Percentiles rank a stretch among this genome's conserved stretches.
Evolutionary conservation across 2,329 filamentous ascomycete genomes (phyloP).

Genomic region (Monosporascus sp.): DNA sequence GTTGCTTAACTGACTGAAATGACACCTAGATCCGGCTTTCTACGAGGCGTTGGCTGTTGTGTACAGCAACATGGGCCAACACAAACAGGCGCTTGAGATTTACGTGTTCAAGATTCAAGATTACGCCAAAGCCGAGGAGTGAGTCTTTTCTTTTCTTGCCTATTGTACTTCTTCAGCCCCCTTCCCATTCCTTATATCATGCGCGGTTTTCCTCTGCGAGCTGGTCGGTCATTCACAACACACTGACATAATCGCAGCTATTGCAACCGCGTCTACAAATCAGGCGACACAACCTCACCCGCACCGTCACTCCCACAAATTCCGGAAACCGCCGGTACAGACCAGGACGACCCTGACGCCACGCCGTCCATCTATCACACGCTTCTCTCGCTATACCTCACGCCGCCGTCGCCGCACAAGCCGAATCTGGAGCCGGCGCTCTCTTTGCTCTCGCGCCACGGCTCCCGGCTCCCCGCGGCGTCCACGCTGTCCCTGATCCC

Average conservation of each 20-base stretch:
- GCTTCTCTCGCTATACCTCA: conserved; percentile 82
- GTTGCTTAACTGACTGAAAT: neutral
- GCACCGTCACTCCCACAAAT: conserved; percentile 26
- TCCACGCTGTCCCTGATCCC: conserved; percentile 86
- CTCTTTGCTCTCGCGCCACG: conserved; percentile 83
- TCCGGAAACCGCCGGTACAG: conserved; percentile 14
- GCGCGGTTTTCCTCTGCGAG: too few relatives aligned
- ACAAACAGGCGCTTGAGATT: conserved; percentile 93
- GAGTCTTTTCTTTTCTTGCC: conserved; percentile 29
- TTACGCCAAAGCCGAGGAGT: conserved; percentile 90
- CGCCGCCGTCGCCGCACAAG: conserved; percentile 67
- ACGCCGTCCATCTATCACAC: conserved; percentile 84
- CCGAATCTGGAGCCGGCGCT: conserved; percentile 75
- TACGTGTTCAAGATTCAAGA: conserved; percentile 93
- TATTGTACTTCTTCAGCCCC: neutral
- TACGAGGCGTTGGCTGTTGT: conserved; percentile 88
- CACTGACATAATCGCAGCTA: conserved; percentile 49
- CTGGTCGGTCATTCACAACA: neutral
- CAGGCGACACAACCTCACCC: conserved; percentile 35
- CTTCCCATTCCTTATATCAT: neutral
- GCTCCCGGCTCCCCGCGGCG: conserved; percentile 80
- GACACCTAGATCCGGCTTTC: conserved; percentile 66
- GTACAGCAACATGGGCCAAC: conserved; percentile 89
- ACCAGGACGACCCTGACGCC: conserved; percentile 42
- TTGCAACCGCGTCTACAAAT: conserved; percentile 78